A percentile compares a stretch with the other conserved stretches of the same genome.
phyloP scores from a whole-genome alignment of 1,284 basidiomycete species.

The Trichosporon inkin region DNA sequence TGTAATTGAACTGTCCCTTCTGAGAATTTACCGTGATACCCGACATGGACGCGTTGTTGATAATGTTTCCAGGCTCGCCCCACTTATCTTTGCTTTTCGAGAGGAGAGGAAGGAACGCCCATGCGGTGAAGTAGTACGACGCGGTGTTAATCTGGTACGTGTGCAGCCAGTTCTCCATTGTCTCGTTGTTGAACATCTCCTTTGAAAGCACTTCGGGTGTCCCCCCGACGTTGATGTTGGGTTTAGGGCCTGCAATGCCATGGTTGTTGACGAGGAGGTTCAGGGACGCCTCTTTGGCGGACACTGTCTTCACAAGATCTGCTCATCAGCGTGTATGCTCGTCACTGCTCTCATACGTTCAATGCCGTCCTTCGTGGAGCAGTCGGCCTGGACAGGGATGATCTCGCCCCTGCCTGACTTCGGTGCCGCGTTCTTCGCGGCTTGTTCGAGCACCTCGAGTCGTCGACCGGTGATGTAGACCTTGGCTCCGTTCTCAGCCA shows the following conservation, averaged over 20 bases:
- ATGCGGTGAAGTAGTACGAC: constrained; percentile 48
- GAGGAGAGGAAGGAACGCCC: constrained; percentile 49
- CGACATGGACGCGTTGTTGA: constrained; percentile 40
- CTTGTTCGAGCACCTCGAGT: constrained; percentile 35
- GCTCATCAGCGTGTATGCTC: background rate
- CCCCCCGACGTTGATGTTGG: constrained; percentile 28
- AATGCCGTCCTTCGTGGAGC: constrained; percentile 17
- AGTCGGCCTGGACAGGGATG: constrained; percentile 15
- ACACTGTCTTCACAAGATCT: constrained; percentile 14
- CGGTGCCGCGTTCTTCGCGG: constrained; percentile 28
- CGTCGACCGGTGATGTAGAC: constrained; percentile 50
- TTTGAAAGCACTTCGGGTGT: constrained; percentile 42
- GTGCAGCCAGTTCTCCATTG: constrained; percentile 41
- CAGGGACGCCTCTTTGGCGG: constrained; percentile 13
- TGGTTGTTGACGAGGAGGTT: constrained; percentile 20
- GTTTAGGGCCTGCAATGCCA: constrained; percentile 1
- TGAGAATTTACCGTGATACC: constrained; percentile 19
- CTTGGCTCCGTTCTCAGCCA: constrained; percentile 48
- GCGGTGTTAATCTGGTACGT: constrained; percentile 47
- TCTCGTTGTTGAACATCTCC: constrained; percentile 47
- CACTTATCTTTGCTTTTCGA: constrained; percentile 39
- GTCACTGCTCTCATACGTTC: background rate
- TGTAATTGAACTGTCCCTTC: constrained; percentile 48
- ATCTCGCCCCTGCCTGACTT: constrained; percentile 17
- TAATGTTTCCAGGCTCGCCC: constrained; percentile 44